Evolutionary conservation across 495 filamentous ascomycete species (phyloP), one percentile per base, ranked within the genome.

Genomic region (Durotheca rogersii): DNA sequence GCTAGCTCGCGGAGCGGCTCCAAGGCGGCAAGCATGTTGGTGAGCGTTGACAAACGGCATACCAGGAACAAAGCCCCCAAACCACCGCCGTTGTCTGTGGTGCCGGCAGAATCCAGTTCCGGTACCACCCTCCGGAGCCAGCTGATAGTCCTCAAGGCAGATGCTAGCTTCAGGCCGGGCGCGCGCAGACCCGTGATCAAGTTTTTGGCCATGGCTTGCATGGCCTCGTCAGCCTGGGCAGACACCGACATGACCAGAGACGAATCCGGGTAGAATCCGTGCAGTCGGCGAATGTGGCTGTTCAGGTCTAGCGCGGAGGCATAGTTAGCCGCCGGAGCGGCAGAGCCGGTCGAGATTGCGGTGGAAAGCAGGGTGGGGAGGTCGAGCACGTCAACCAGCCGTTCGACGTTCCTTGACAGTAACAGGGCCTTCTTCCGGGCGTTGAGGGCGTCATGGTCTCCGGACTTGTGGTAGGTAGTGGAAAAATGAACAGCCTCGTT

Each of bases 241-340:
- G 83, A 79, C 21, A 97, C 85, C 35, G 84, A 83, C 19, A 74
- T 71, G 10, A 97, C 79, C 19, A 96, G 74, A 2, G 77, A 74
- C 0, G 90, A 95, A 39, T 86, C 74, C 0, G 89, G 85, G 67
- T 96, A 94, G 47, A 96, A 73, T 1, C 81, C 80, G 49, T 90
- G 84, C 2, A 99, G 73, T 12, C 94, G 80, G 48, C 89, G 87
- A 66, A 96, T 95, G 69, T 96, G 94, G n/a, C 86, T 84, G 64
- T 95, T 85, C 3, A 97, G 74, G 60, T 99, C 94, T 34, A 99
- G 75, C 1, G 92, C 92, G 0, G 89, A 87, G 2, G 92, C 86
- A 69, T 96, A 95, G 53, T 87, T 93, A 51, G 70, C 68, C 0
- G 73, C 69, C 9, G 61, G 50, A 1, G 65, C 57, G 7, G 62